Evolutionary conservation across 345 rosid genomes (phyloP), one percentile per base, ranked within the genome.

Genomic region (Salix brachista): DNA sequence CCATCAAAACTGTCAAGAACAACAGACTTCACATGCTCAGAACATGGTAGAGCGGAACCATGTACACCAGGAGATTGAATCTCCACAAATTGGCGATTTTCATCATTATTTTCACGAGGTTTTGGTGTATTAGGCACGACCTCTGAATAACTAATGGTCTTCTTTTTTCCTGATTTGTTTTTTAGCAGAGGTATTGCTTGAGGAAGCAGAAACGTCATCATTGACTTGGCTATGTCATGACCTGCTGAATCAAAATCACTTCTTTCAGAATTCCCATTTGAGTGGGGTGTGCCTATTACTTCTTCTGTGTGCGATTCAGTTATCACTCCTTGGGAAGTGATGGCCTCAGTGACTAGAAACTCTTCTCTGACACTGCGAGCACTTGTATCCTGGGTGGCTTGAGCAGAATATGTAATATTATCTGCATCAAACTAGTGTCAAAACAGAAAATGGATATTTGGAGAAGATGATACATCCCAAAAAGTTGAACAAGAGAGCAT

Each of bases 141-240:
- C 74, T 73, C 80, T 46, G 82, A 77, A 50, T 76, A 17, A 67
- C 67, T 32, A 69, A 67, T 30, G 18, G 75, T 67, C 17, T 50
- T 77, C 78, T 85, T 89, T 84, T 86, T 86, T 76, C 78, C 81
- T 76, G 90, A 83, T 64, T 73, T 42, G 74, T 81, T 75, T 79
- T 85, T 87, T 71, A 95, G 94, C 48, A 93, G 85, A 78, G 98
- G 98, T 75, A 95, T 75, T 67, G 96, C 98, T 89, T 87, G 97
- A 73, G 99, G 99, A 84, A 93, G 92, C 78, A 91, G 88, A 80
- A 96, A 68, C 23, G 91, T 84, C 91, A 93, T 89, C 99, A 96
- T 96, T 77, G 91, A 83, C 74, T 83, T 83, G 71, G 90, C 82
- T 76, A 85, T 80, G 66, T 84, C 98, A 77, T 87, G 88, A 79